Conservation (phyloP, 2,329 filamentous ascomycete genomes). For the Penicillium rolfsii region DNA sequence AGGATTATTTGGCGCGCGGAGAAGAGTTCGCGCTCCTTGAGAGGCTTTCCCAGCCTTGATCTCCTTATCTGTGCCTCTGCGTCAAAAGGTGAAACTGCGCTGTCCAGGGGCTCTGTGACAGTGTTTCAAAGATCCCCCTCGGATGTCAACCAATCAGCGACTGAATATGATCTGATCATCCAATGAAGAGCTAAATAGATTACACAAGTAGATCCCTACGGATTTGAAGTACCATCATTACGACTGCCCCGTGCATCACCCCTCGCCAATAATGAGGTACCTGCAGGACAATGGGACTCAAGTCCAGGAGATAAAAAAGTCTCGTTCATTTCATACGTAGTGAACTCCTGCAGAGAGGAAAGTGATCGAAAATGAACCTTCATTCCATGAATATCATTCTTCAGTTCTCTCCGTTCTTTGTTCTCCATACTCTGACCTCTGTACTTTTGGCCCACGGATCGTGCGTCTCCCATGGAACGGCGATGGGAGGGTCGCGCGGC, state of each 20-base stretch:
- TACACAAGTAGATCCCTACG: background rate
- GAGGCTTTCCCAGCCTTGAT: background rate
- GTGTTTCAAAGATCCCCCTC: background rate
- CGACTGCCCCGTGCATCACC: background rate
- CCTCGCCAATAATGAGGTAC: slow-evolving; percentile 1
- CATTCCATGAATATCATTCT: background rate
- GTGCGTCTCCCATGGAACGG: slow-evolving; percentile 4
- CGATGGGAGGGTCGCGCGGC: background rate
- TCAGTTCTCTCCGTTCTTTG: background rate
- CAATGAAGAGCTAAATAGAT: background rate
- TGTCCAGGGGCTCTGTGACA: background rate
- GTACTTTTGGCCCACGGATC: slow-evolving; percentile 1
- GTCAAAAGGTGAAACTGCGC: background rate
- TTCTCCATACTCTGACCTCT: background rate
- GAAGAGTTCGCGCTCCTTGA: background rate
- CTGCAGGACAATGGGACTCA: background rate
- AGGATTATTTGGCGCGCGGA: no score
- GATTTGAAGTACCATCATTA: background rate
- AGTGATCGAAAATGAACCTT: background rate
- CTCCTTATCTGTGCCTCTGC: background rate
- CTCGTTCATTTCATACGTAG: background rate
- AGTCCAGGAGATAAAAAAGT: background rate
- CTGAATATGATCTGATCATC: background rate
- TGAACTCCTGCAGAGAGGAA: background rate
- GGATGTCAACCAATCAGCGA: background rate